Evolutionary conservation across 139 green algal species (phyloP), one percentile per base, ranked within the genome.

Genomic region (Pedinophyceae sp.): DNA sequence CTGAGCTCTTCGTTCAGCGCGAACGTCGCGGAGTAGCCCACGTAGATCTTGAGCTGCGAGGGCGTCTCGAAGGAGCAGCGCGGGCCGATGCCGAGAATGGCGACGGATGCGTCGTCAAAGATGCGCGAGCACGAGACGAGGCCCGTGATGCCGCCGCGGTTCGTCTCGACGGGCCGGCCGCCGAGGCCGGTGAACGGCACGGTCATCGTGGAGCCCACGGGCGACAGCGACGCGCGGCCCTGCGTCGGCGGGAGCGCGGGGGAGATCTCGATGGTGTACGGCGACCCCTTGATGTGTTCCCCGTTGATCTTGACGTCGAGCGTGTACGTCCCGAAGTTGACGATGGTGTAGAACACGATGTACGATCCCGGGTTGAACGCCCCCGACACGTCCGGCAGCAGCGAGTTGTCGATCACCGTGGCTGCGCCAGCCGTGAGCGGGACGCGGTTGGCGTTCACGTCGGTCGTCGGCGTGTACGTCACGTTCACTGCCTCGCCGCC

Each of bases 41-140:
- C 40, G 1, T 48, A 51, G 4, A 65, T 39, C 5, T 23, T 22
- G 48, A 65, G 29, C 20, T 43, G 15, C 26, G 19, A 26, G 13
- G 45, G 5, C n/a, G 6, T 28, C 3, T 40, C 27, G 30, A 65
- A 65, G 24, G 58, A 38, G 58, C 58, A 65, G 17, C n/a, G n/a
- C 18, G 34, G 18, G 6, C 52, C 50, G 19, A 58, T 22, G 19
- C 58, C 58, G 25, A 65, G 24, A 7, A 54, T 30, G 5, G 4
- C 27, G 25, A 58, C 25, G 20, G 50, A 50, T 24, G 27, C 38
- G 15, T 20, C 30, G 17, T 10, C 27, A 39, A 65, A 58, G 13
- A 65, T 20, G 17, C 46, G 52, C 4, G 16, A 23, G 38, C 58
- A 65, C 3, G 20, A 4, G 22, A 52, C 58, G 17, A 65, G 58